Evolutionary conservation across 352 stramenopile species (phyloP), one percentile per base, ranked within the genome.

Genomic region (Plasmopara viticola): DNA sequence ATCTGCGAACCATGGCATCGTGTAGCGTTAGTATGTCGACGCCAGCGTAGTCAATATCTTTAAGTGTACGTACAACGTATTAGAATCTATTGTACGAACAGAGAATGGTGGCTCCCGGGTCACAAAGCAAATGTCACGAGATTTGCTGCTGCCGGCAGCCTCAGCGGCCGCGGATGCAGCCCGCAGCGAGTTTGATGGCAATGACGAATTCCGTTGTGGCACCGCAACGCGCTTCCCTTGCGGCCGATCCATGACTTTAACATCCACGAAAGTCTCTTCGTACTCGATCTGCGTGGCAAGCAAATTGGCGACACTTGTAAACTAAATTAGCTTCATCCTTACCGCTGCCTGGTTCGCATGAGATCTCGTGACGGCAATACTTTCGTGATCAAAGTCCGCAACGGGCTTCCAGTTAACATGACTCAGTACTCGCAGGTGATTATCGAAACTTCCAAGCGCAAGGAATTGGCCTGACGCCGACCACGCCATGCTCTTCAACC

Each of bases 381-480:
- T 68, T 40, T 86, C 68, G 35, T 94, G 83, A 43, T 90, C 77
- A 34, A 94, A 80, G 6, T 89, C 77, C 0, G 66, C 80, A 17
- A 91, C 66, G 0, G 74, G 68, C 18, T 87, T 86, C 80, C 78
- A 94, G 33, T 86, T 86, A 30, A 90, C 59, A 46, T 90, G 68
- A 38, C 74, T 90, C 6, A 94, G 45, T 17, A 94, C 62, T 10
- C 83, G 80, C 15, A 89, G n/a, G 30, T 86, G 65, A 8, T 90
- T 78, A 40, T 94, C 83, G 41, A 78, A 94, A 51, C 80, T 90
- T 0, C 83, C 83, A 3, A 94, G 50, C 0, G 80, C 83, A 12
- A 94, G 60, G 47, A 91, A 91, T 46, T 91, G 74, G 2, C 83
- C 83, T 4, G 76, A 85, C 2, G 76, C 58, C 4, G 83, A 94